Base-by-base conservation (phyloP, 176 grass and related monocot genomes). In the Bolboschoenus planiculmis region DNA sequence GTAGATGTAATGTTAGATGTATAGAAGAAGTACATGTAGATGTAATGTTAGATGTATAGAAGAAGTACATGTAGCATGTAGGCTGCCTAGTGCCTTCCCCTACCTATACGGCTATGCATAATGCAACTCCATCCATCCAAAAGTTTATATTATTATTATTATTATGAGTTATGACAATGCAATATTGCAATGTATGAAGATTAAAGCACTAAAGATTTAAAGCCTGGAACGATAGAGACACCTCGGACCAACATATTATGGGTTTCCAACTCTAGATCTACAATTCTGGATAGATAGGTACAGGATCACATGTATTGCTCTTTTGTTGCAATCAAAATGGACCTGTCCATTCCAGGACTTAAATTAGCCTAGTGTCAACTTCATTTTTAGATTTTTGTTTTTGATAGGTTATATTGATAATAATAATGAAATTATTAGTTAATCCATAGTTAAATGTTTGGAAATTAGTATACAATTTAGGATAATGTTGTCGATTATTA, bases 221-320 rank as follows among this genome's bases (percentile, higher is more conserved):
- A 77, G 72, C 24, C 72, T 30, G 72, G 46, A 77, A 13, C 14
- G 72, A 77, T 53, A 77, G 72, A 33, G 72, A 77, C 72, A 20
- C 43, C 13, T 77, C 46, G 15, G 72, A 11, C 26, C 44, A 77
- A 10, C 27, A 48, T 47, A 29, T 44, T 47, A 74, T 74, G 68
- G 68, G 40, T 74, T 74, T 21, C 21, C 42, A 76, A 76, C 6
- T 50, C 33, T 18, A 51, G 44, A 76, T 76, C 72, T 76, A 33
- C 5, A n/a, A n/a, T n/a, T n/a, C n/a, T n/a, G n/a, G n/a, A n/a
- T n/a, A n/a, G n/a, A n/a, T n/a, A n/a, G n/a, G n/a, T 68, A 10
- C 9, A 10, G 16, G 44, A 51, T 51, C 9, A 31, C 10, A 15
- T 18, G 29, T 37, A 42, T 48, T 48, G 10, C 24, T 76, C 72